phyloP scores from a whole-genome alignment of 2,329 filamentous ascomycete genomes.

The Stylonectria norvegica region DNA sequence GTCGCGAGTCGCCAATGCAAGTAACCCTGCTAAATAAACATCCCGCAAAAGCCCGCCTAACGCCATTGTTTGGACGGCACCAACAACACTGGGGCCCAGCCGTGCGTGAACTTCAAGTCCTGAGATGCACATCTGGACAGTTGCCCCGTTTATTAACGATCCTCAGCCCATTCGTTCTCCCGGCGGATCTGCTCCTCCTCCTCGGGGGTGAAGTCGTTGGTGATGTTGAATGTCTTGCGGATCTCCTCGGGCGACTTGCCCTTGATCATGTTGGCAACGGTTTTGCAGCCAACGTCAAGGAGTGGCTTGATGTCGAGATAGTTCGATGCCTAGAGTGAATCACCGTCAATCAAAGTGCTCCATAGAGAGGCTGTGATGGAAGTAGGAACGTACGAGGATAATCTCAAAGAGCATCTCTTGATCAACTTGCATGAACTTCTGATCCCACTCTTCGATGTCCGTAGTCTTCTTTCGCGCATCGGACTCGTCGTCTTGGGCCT shows the following conservation, averaged over 20 bases:
- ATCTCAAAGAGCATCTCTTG: constrained; percentile 99
- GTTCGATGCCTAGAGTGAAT: constrained; percentile 77
- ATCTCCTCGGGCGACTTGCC: constrained; percentile 99
- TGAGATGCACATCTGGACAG: not conserved
- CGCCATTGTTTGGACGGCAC: constrained; percentile 16
- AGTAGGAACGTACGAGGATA: constrained; percentile 69
- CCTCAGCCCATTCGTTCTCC: constrained; percentile 90
- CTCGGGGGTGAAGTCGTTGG: constrained; percentile 98
- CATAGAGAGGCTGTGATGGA: not conserved
- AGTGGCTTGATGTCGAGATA: constrained; percentile 99
- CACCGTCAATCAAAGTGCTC: constrained; percentile 20
- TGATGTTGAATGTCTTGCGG: constrained; percentile 99
- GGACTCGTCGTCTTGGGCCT: constrained; percentile 79
- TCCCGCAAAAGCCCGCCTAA: constrained; percentile 22
- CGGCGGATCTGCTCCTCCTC: constrained; percentile 97
- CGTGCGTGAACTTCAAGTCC: constrained; percentile 1
- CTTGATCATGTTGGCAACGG: constrained; percentile 99
- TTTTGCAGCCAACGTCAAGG: constrained; percentile 98
- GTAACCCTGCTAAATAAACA: constrained; percentile 19
- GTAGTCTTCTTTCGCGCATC: constrained; percentile 97
- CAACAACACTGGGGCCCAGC: constrained; percentile 1
- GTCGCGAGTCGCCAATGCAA: constrained; percentile 7
- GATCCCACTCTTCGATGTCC: constrained; percentile 99
- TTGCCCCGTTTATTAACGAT: constrained; percentile 59
- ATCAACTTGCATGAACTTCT: constrained; percentile 99